Conservation (phyloP, 805 yeast genomes). For the Kuraishia cidri region DNA sequence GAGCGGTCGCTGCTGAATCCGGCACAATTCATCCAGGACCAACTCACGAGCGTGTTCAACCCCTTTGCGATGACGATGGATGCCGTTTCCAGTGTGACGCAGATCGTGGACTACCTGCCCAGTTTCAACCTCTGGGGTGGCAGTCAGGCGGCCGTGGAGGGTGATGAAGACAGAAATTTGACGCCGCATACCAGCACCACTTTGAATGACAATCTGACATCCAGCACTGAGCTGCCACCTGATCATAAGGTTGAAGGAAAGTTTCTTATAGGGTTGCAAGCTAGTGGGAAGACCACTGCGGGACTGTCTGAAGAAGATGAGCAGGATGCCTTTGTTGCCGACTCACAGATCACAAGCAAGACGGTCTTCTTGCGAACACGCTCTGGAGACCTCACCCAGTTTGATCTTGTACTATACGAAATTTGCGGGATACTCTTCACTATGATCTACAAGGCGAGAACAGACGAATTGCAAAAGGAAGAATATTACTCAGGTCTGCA, state of each 20-base stretch:
- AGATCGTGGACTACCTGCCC: conserved; percentile 6
- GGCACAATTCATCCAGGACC: conserved; percentile 15
- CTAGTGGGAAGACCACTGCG: not conserved
- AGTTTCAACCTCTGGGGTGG: too few relatives aligned
- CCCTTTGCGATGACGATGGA: conserved; percentile 16
- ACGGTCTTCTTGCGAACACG: not conserved
- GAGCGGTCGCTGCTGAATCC: conserved; percentile 20
- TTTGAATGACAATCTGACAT: too few relatives aligned
- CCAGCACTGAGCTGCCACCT: not conserved
- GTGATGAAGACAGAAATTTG: too few relatives aligned
- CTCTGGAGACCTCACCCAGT: conserved; percentile 1
- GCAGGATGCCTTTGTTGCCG: conserved; percentile 8
- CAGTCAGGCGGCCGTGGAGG: too few relatives aligned
- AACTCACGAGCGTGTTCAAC: conserved; percentile 16
- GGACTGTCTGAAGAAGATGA: conserved; percentile 2
- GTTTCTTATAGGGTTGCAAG: conserved; percentile 12
- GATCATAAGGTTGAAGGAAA: conserved; percentile 10
- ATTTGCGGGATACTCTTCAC: conserved; percentile 17
- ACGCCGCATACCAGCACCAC: too few relatives aligned
- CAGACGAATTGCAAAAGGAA: not conserved
- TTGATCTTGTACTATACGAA: conserved; percentile 17
- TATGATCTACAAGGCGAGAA: conserved; percentile 7
- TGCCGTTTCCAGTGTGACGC: conserved; percentile 14
- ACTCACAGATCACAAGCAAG: conserved; percentile 8
- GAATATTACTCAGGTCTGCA: conserved; percentile 7